Evolutionary conservation across 345 rosid species (phyloP).

Genomic region (Erodium maritimum): DNA sequence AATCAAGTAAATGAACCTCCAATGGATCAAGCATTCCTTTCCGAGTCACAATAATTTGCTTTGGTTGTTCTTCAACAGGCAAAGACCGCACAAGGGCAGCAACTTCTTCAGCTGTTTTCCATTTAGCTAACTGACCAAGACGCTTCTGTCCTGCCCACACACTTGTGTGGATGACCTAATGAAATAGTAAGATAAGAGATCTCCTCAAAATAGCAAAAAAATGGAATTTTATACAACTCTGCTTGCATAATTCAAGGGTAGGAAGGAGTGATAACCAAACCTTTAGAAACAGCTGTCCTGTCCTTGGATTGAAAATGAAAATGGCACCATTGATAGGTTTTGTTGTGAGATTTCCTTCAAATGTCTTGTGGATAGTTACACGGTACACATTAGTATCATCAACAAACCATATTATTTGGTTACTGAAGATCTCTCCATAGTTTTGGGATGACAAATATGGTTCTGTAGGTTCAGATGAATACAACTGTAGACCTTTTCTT

Average conservation of each 20-base stretch:
- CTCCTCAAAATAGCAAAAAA: no score
- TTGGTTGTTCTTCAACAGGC: conserved; percentile 98
- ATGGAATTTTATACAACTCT: neutral
- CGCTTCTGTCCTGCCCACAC: conserved; percentile 99
- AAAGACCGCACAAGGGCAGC: conserved; percentile 98
- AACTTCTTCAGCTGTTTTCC: conserved; percentile 99
- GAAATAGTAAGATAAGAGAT: neutral
- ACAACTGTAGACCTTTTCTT: conserved; percentile 95
- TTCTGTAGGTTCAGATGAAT: conserved; percentile 99
- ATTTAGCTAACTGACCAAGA: conserved; percentile 95
- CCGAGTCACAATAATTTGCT: conserved; percentile 91
- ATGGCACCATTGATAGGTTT: conserved; percentile 98
- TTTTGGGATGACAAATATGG: conserved; percentile 97
- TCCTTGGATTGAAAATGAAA: conserved; percentile 93
- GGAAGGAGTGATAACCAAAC: conserved; percentile 10
- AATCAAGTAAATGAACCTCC: conserved; percentile 95
- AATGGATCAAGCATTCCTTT: conserved; percentile 98
- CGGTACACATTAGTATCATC: conserved; percentile 99
- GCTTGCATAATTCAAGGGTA: no score
- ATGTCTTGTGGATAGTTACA: conserved; percentile 98
- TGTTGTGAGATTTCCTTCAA: conserved; percentile 97
- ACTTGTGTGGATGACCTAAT: conserved; percentile 93
- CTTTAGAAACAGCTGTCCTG: conserved; percentile 95
- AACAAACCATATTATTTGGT: conserved; percentile 98
- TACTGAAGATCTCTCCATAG: conserved; percentile 98